Evolutionary conservation across 163 green algal species (phyloP).

Genomic region (Chlorella variabilis): DNA sequence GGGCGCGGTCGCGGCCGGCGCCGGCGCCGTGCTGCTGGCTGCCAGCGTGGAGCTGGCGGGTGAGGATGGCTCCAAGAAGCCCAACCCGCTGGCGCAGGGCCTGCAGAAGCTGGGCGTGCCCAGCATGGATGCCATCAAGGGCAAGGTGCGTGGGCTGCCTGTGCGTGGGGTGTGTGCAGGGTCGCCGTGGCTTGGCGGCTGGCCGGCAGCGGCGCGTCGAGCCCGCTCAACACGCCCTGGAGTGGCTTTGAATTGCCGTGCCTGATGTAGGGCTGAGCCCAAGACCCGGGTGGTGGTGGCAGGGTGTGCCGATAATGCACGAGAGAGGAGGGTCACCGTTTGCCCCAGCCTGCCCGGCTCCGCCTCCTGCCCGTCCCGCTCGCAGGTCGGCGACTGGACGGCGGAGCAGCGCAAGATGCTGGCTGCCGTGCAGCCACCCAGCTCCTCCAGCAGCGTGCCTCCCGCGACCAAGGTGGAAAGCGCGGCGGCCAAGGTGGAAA

Average conservation of each 20-base stretch:
- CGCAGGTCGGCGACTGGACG: not conserved
- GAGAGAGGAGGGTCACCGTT: too few relatives aligned
- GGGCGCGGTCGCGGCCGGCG: not conserved
- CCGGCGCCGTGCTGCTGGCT: constrained; percentile 2
- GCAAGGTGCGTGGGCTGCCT: constrained; percentile 1
- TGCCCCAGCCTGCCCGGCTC: not conserved
- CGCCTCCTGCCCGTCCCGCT: not conserved
- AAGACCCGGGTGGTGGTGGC: too few relatives aligned
- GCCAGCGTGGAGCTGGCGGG: not conserved
- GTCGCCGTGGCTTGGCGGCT: not conserved
- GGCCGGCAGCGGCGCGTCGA: not conserved
- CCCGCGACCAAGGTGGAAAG: not conserved
- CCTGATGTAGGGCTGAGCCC: too few relatives aligned
- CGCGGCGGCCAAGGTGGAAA: too few relatives aligned
- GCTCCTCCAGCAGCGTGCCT: not conserved
- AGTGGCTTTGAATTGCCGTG: too few relatives aligned
- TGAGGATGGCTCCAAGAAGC: not conserved
- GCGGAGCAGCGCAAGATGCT: not conserved
- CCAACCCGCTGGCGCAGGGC: not conserved
- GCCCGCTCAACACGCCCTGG: too few relatives aligned
- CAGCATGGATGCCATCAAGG: not conserved
- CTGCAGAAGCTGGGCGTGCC: not conserved
- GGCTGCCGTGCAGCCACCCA: not conserved
- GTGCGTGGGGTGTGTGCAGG: not conserved
- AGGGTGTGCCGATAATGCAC: too few relatives aligned